These are phyloP conservation scores for Backusella tuberculispora DNA, from an alignment of 192 early-diverging fungal species.

Conservation along the genomic window DNA sequence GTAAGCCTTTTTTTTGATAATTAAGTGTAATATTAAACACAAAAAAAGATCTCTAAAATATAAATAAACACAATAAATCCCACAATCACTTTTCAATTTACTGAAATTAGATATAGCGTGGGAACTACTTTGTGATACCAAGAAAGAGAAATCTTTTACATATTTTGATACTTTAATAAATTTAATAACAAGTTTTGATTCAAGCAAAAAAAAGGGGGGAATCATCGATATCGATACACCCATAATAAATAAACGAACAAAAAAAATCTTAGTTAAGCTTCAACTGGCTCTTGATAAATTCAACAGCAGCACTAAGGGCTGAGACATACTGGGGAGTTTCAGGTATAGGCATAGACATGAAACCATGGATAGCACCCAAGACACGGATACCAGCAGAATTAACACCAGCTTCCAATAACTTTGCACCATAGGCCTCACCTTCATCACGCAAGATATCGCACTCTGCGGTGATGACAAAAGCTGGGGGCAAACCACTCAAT, in stretches of 20 bases:
- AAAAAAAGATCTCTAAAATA: too few species aligned
- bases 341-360: constrained; percentile 11
- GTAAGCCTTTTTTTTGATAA: too few species aligned
- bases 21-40: too few species aligned
- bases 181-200: not conserved
- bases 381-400: constrained; percentile 31
- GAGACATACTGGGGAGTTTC: constrained; percentile 15
- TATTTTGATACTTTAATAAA: too few species aligned
- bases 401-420: constrained; percentile 27
- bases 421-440: constrained; percentile 29
- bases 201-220: not conserved
- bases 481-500: constrained; percentile 22
- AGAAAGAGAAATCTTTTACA: too few species aligned
- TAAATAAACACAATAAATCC: too few species aligned
- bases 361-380: constrained; percentile 26
- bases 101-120: too few species aligned
- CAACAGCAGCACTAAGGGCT: not conserved
- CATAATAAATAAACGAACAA: not conserved
- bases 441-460: constrained; percentile 34
- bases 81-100: too few species aligned
- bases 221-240: too few species aligned
- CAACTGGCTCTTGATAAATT: not conserved
- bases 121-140: too few species aligned
- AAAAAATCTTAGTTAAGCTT: not conserved
- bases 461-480: constrained; percentile 32